Percentiles rank a stretch among this genome's conserved stretches.
phyloP scores from a whole-genome alignment of 108 stramenopile species.

The Pseudonitzschia delicatissima region DNA sequence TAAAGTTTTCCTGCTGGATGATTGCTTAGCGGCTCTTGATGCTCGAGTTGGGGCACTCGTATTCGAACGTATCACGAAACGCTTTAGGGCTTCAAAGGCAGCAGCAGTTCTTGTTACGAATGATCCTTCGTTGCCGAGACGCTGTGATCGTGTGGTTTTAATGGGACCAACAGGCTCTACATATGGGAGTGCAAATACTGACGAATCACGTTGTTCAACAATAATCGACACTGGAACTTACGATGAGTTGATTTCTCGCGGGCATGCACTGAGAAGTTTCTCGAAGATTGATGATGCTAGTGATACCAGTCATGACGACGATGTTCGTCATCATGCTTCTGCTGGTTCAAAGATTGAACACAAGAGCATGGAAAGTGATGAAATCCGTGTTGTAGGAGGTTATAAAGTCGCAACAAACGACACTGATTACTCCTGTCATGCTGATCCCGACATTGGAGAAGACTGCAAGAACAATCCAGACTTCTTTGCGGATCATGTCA shows the following conservation, averaged over 20 bases:
- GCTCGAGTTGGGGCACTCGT: slow-evolving; percentile 66
- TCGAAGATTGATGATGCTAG: neutral
- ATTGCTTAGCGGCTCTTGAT: slow-evolving; percentile 68
- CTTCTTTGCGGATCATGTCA: slow-evolving; percentile 37
- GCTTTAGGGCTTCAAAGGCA: slow-evolving; percentile 49
- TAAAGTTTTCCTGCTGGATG: slow-evolving; percentile 60
- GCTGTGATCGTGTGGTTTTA: slow-evolving; percentile 71
- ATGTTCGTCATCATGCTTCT: neutral
- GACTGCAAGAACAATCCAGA: slow-evolving; percentile 47
- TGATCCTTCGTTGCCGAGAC: slow-evolving; percentile 70
- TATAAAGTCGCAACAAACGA: slow-evolving; percentile 19
- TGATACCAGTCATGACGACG: neutral
- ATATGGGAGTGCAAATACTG: neutral
- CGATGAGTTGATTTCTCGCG: slow-evolving; percentile 63
- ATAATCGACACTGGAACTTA: slow-evolving; percentile 72
- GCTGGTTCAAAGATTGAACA: neutral
- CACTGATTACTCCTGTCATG: slow-evolving; percentile 43
- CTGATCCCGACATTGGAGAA: slow-evolving; percentile 60
- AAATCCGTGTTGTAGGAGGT: slow-evolving; percentile 26
- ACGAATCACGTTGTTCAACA: slow-evolving; percentile 43
- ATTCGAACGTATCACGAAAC: slow-evolving; percentile 57
- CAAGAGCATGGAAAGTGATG: neutral
- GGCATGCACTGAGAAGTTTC: slow-evolving; percentile 53
- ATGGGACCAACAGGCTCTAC: slow-evolving; percentile 46
- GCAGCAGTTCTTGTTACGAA: slow-evolving; percentile 77